A percentile compares a stretch with the other conserved stretches of the same genome.
These are phyloP conservation scores for Glycyrrhiza uralensis DNA, from an alignment of 306 rosid genomes.

Conservation along the genomic window DNA sequence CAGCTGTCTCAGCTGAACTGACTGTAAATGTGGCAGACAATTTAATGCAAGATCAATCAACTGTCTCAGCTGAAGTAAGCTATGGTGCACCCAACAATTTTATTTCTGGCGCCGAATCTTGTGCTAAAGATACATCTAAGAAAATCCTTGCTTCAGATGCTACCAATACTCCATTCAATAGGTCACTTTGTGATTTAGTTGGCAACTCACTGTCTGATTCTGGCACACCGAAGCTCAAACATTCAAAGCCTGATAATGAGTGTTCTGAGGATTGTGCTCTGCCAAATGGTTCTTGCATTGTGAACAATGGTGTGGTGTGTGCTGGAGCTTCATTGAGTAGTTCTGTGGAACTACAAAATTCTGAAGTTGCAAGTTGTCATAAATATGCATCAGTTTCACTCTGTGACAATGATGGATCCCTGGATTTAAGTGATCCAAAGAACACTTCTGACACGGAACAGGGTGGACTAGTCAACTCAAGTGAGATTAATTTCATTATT, in stretches of 20 bases:
- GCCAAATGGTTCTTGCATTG: conserved; percentile 30
- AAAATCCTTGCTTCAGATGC: conserved; percentile 22
- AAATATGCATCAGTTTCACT: conserved; percentile 41
- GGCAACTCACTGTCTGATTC: conserved; percentile 30
- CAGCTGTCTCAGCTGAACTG: conserved; percentile 31
- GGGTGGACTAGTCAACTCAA: conserved; percentile 27
- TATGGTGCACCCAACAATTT: conserved; percentile 20
- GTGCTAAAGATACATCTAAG: conserved; percentile 21
- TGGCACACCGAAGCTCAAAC: conserved; percentile 26
- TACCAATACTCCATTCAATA: conserved; percentile 20
- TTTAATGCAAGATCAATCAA: conserved; percentile 32
- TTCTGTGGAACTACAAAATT: conserved; percentile 42
- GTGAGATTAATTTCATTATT: conserved; percentile 22
- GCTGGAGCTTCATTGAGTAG: conserved; percentile 40
- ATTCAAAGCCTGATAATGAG: conserved; percentile 27
- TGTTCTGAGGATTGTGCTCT: conserved; percentile 23
- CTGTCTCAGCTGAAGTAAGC: conserved; percentile 35
- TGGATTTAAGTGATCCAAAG: conserved; percentile 39
- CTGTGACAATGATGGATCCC: conserved; percentile 37
- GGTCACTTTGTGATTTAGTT: conserved; percentile 30
- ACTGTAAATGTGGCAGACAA: conserved; percentile 30
- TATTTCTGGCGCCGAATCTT: conserved; percentile 34
- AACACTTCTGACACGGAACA: conserved; percentile 27
- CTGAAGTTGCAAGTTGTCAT: conserved; percentile 55
- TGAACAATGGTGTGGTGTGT: conserved; percentile 24